Conservation (phyloP, 495 filamentous ascomycete species). For the Xylaria castorea region DNA sequence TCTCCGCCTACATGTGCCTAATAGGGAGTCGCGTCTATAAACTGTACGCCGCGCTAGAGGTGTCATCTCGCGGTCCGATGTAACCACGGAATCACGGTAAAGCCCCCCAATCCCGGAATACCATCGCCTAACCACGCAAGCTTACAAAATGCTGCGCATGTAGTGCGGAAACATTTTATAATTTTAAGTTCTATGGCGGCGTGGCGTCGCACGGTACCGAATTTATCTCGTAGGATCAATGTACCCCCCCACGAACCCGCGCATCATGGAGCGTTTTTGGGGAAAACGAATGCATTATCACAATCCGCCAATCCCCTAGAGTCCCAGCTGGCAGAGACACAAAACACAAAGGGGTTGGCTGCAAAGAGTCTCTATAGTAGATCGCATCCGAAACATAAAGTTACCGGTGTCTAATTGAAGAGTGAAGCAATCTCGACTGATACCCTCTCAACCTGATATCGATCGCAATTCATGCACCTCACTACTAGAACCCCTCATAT, state of each 20-base stretch:
- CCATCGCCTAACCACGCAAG: neutral
- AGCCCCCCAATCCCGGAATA: neutral
- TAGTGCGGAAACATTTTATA: no score
- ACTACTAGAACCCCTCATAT: neutral
- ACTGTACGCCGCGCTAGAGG: neutral
- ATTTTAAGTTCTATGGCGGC: neutral
- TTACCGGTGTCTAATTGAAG: neutral
- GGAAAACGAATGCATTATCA: neutral
- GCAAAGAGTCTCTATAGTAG: neutral
- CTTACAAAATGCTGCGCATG: neutral
- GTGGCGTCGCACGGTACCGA: neutral
- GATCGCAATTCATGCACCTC: neutral
- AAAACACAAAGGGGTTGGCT: conserved; percentile 1
- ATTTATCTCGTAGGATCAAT: neutral
- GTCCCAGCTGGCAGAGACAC: neutral
- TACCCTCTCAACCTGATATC: neutral
- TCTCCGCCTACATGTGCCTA: neutral
- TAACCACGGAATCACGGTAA: conserved; percentile 1
- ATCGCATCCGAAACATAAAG: neutral
- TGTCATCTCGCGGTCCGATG: neutral
- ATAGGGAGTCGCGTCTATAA: neutral
- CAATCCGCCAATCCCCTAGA: neutral
- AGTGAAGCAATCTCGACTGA: neutral
- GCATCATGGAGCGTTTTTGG: neutral
- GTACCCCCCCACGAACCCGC: neutral